Evolutionary conservation across 2,329 filamentous ascomycete species (phyloP).

Genomic region (Pyrenochaeta sp.): DNA sequence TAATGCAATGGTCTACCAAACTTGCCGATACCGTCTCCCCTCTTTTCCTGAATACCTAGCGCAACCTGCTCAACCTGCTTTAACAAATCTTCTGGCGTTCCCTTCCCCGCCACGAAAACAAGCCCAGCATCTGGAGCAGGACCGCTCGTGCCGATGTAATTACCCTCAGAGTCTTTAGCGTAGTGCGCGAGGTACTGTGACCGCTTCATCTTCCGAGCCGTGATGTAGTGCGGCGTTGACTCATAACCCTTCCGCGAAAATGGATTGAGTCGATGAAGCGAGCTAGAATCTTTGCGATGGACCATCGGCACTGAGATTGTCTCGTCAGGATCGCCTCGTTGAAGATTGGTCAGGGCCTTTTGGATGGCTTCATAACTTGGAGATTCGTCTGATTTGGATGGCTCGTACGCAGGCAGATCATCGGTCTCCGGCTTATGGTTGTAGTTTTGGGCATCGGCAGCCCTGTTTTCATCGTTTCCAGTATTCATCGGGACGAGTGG

Average conservation of each 20-base stretch:
- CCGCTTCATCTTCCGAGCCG: conserved; percentile 28
- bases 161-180: conserved; percentile 37
- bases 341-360: too few species aligned
- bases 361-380: too few species aligned
- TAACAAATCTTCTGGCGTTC: conserved; percentile 35
- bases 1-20: conserved; percentile 6
- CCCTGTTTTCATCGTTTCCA: too few species aligned
- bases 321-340: conserved; percentile 17
- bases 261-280: conserved; percentile 20
- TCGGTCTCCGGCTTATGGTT: too few species aligned
- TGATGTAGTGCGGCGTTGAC: conserved; percentile 4
- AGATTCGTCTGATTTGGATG: too few species aligned
- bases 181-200: conserved; percentile 35
- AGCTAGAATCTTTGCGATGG: conserved; percentile 8
- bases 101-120: conserved; percentile 39
- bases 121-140: conserved; percentile 11
- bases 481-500: too few species aligned
- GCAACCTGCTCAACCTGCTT: conserved; percentile 36
- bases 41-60: conserved; percentile 20
- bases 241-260: conserved; percentile 16
- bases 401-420: too few species aligned
- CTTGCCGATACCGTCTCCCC: conserved; percentile 17
- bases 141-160: conserved; percentile 32
- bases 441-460: too few species aligned
- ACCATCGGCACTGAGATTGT: conserved; percentile 22